These are phyloP conservation scores for Microcos paniculata DNA, from an alignment of 345 rosid species.

Conservation along the genomic window DNA sequence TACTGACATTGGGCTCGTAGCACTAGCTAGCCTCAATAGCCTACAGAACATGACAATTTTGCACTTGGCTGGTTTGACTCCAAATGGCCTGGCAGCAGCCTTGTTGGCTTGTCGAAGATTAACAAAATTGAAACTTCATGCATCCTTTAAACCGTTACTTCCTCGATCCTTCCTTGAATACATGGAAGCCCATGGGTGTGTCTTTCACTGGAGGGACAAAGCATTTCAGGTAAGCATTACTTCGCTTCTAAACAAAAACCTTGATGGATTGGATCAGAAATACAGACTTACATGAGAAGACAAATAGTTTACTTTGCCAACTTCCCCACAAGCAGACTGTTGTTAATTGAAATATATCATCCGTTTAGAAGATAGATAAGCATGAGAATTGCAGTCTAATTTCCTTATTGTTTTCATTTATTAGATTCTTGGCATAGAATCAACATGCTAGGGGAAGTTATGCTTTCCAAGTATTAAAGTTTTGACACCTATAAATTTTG, in stretches of 20 bases:
- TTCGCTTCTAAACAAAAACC: not conserved
- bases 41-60: slow-evolving; percentile 42
- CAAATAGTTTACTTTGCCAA: not conserved
- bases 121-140: slow-evolving; percentile 45
- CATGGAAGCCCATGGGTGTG: slow-evolving; percentile 40
- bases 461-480: not conserved
- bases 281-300: not conserved
- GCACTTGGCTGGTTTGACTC: slow-evolving; percentile 35
- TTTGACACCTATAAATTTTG: not conserved
- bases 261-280: not conserved
- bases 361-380: not conserved
- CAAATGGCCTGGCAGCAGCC: slow-evolving; percentile 48
- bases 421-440: not conserved
- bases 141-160: slow-evolving; percentile 33
- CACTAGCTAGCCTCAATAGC: slow-evolving; percentile 36
- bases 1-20: slow-evolving; percentile 39
- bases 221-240: slow-evolving; percentile 30
- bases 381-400: not conserved
- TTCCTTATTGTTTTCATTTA: not conserved
- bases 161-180: slow-evolving; percentile 28
- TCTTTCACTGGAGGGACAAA: slow-evolving; percentile 43
- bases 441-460: not conserved
- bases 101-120: slow-evolving; percentile 41
- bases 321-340: not conserved
- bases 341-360: not conserved